These are phyloP conservation scores for Vanrija sp. DNA, from an alignment of 1,284 basidiomycete genomes.

Conservation along the genomic window DNA sequence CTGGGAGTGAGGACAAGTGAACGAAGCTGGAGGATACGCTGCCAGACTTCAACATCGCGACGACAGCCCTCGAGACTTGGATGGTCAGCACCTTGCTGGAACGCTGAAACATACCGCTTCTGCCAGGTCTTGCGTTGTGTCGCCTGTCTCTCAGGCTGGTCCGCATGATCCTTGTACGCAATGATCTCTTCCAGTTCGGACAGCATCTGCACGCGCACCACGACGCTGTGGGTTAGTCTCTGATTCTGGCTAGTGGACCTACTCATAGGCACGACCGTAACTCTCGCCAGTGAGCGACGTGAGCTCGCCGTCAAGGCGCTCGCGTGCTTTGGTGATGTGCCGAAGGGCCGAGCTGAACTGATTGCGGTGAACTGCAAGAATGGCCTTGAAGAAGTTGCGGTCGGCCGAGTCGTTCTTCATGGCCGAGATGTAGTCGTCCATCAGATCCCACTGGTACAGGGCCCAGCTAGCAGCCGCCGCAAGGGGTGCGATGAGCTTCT, in stretches of 20 bases:
- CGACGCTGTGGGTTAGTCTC: constrained; percentile 58
- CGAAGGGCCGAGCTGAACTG: constrained; percentile 86
- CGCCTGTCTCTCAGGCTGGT: constrained; percentile 85
- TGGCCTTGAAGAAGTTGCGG: constrained; percentile 92
- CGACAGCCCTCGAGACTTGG: constrained; percentile 83
- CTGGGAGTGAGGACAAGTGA: constrained; percentile 89
- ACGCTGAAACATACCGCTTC: constrained; percentile 51
- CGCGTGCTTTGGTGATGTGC: constrained; percentile 92
- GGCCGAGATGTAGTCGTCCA: constrained; percentile 94
- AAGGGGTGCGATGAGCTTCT: constrained; percentile 89
- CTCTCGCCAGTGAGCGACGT: constrained; percentile 91
- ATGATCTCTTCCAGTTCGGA: constrained; percentile 99
- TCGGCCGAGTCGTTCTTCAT: constrained; percentile 95
- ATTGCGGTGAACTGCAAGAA: constrained; percentile 91
- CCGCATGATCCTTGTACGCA: constrained; percentile 86
- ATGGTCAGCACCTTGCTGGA: too few relatives aligned
- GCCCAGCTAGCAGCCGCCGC: constrained; percentile 98
- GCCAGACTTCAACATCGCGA: constrained; percentile 98
- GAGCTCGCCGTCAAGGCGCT: constrained; percentile 86
- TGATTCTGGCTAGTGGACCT: constrained; percentile 34
- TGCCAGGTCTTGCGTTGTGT: constrained; percentile 91
- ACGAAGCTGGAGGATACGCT: constrained; percentile 92
- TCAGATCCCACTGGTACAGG: constrained; percentile 92
- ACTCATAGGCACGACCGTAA: constrained; percentile 95
- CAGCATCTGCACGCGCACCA: constrained; percentile 98